Evolutionary conservation across 805 yeast genomes (phyloP).

Genomic region (Candida gorgasii): DNA sequence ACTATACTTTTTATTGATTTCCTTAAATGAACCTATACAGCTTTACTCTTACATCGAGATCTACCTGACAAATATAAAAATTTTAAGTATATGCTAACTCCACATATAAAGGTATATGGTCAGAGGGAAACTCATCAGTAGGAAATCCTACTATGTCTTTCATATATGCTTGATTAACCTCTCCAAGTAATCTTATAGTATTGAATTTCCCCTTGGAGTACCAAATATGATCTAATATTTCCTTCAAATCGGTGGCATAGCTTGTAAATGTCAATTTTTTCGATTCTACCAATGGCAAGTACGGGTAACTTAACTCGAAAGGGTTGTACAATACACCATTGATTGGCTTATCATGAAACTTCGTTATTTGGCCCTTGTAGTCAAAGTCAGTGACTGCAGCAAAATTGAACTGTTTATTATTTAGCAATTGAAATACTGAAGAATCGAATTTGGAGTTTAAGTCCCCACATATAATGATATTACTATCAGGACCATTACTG

Average conservation of each 20-base stretch:
- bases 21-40: no score
- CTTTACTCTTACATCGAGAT: no score
- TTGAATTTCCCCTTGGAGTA: slow-evolving; percentile 78
- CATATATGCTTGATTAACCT: slow-evolving; percentile 74
- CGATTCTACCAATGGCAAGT: slow-evolving; percentile 27
- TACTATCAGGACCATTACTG: slow-evolving; percentile 54
- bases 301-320: slow-evolving; percentile 79
- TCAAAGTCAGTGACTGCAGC: background rate
- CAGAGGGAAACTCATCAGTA: slow-evolving; percentile 90
- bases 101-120: slow-evolving; percentile 70
- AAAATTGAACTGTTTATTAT: background rate
- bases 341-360: slow-evolving; percentile 75
- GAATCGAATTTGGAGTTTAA: slow-evolving; percentile 85
- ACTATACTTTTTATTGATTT: no score
- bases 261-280: slow-evolving; percentile 93
- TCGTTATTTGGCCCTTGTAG: background rate
- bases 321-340: slow-evolving; percentile 81
- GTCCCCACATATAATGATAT: slow-evolving; percentile 91
- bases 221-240: slow-evolving; percentile 93
- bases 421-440: slow-evolving; percentile 88
- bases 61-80: no score
- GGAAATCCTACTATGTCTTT: slow-evolving; percentile 85
- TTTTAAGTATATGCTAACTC: slow-evolving; percentile 3
- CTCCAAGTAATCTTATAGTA: slow-evolving; percentile 82
- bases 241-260: slow-evolving; percentile 87